Percentiles rank a stretch among this genome's conserved stretches.
Conservation (phyloP, 106 monocot species). For the Acanthochlamys bracteata region DNA sequence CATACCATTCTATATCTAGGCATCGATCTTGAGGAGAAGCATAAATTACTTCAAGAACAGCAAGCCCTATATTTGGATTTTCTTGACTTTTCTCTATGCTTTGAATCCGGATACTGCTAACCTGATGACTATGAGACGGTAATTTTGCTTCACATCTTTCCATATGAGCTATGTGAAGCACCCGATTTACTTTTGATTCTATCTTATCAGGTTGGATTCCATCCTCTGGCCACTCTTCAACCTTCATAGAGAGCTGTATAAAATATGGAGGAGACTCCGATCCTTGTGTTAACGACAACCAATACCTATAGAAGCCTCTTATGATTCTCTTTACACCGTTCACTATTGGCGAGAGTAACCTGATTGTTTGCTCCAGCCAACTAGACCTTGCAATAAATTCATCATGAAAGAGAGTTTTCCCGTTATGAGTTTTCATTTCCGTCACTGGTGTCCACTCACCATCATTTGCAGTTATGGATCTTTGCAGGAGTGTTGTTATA, state of each 20-base stretch:
- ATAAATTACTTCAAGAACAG: conserved; percentile 90
- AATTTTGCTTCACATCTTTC: conserved; percentile 41
- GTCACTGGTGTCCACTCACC: conserved; percentile 81
- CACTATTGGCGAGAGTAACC: conserved; percentile 32
- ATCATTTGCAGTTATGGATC: conserved; percentile 91
- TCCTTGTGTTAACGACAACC: conserved; percentile 82
- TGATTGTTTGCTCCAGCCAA: conserved; percentile 28
- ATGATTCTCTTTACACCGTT: conserved; percentile 34
- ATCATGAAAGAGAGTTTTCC: conserved; percentile 25
- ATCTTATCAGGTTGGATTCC: conserved; percentile 92
- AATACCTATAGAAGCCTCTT: conserved; percentile 66
- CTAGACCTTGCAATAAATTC: conserved; percentile 12
- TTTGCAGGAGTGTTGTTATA: conserved; percentile 76
- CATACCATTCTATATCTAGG: conserved; percentile 40
- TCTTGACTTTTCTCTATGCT: conserved; percentile 91
- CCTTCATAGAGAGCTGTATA: conserved; percentile 87
- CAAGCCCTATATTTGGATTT: conserved; percentile 52
- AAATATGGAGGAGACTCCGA: conserved; percentile 93
- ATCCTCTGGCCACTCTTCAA: conserved; percentile 82
- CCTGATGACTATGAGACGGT: conserved; percentile 31
- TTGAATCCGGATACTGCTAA: conserved; percentile 73
- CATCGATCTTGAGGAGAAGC: conserved; percentile 56
- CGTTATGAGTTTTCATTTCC: conserved; percentile 43
- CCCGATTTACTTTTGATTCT: conserved; percentile 71
- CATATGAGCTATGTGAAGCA: conserved; percentile 56